Evolutionary conservation across 2,329 filamentous ascomycete genomes (phyloP), one percentile per base, ranked within the genome.

Genomic region (Neofusicoccum parvum): DNA sequence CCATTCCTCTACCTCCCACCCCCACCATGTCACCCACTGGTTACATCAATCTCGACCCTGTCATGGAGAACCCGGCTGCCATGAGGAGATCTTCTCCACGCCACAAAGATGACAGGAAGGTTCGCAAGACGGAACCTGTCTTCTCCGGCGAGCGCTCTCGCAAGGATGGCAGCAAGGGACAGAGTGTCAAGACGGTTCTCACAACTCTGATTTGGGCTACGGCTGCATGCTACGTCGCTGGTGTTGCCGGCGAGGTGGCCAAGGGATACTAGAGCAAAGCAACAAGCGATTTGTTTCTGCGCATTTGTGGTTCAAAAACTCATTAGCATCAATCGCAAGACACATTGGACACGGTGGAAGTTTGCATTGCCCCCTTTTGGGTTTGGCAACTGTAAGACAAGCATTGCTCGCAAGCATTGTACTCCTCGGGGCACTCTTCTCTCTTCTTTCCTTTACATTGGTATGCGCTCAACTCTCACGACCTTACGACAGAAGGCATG

Each of bases 1-100:
- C 74, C 1, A 70, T 73, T 0, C 69, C 75, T 12, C 51, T 68
- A 2, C 65, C 65, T 10, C 65, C 58, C 6, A 56, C 59, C 3
- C 67, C 65, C 9, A 54, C 62, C 11, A 56, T 62, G 59, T 62
- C 65, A 5, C 62, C 65, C 4, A 65, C 58, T n/a, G 65, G 65
- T 36, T 65, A 65, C 27, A 63, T 65, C 46, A 53, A 65, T 45
- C 46, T 65, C 15, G 64, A 65, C 15, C 64, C 64, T n/a, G 64
- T 65, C 9, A 45, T 65, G 34, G 54, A 62, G 15, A 51, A 65
- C 9, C 62, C 62, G 6, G 59, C 59, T 17, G 34, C 32, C 36
- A 6, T 17, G 9, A 62, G 17, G 12, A 39, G 36, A 39, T 41
- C 20, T 9, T 43, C 43, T 23, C 15, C 37, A 7, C 43, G 43